Evolutionary conservation across 305 asterid genomes (phyloP).

Genomic region (Fraxinus paxiana): DNA sequence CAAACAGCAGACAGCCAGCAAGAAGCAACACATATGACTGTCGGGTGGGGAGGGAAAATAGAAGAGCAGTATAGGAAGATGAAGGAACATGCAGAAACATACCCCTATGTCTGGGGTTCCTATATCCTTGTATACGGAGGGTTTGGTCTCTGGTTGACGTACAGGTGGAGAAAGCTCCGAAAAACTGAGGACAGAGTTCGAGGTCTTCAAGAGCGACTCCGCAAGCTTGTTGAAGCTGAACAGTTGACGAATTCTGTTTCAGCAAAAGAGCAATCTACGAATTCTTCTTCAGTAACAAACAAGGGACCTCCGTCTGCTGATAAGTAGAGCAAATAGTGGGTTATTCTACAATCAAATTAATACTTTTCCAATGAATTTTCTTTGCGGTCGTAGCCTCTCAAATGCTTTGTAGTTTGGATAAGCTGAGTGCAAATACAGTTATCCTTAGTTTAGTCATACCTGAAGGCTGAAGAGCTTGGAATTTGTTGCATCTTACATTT

Average conservation of each 20-base stretch:
- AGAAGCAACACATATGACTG: conserved; percentile 25
- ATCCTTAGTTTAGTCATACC: neutral
- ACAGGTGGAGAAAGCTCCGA: conserved; percentile 69
- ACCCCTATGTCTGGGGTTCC: conserved; percentile 75
- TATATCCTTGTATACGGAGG: conserved; percentile 60
- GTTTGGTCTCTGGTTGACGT: conserved; percentile 56
- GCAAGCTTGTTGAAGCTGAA: conserved; percentile 47
- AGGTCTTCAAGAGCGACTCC: conserved; percentile 57
- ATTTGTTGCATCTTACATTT: neutral
- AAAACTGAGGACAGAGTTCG: conserved; percentile 63
- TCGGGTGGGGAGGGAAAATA: conserved; percentile 37
- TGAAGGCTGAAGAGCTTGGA: neutral
- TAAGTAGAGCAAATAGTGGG: conserved; percentile 26
- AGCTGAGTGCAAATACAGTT: neutral
- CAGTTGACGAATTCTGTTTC: conserved; percentile 18
- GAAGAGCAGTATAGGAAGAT: conserved; percentile 36
- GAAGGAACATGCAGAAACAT: conserved; percentile 61
- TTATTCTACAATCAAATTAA: conserved; percentile 1
- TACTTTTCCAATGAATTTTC: neutral
- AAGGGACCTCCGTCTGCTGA: conserved; percentile 31
- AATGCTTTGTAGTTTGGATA: conserved; percentile 17
- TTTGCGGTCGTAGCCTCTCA: no score
- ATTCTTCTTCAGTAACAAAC: conserved; percentile 21
- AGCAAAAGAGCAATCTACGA: no score
- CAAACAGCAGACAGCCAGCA: conserved; percentile 30